Conservation (phyloP, 345 rosid species). For the Citropsis articulata region DNA sequence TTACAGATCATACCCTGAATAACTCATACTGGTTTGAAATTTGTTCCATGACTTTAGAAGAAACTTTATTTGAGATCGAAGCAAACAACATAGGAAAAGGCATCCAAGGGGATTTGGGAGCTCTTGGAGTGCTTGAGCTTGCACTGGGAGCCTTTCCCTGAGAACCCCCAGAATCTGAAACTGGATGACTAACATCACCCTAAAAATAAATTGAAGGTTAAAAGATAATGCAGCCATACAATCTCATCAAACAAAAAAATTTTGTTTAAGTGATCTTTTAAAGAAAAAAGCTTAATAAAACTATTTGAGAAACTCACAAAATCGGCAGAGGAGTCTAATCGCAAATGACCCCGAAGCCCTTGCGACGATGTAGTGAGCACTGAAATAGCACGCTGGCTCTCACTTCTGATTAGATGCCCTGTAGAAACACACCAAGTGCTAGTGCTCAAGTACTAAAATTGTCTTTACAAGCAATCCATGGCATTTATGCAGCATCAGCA, state of each 20-base stretch:
- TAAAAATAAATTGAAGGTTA: conserved; percentile 17
- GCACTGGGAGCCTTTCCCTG: conserved; percentile 54
- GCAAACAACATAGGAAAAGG: conserved; percentile 84
- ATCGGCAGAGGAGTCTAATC: conserved; percentile 25
- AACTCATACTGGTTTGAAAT: conserved; percentile 46
- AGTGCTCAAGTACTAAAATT: conserved; percentile 25
- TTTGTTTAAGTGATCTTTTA: too few relatives aligned
- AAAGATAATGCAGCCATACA: not conserved
- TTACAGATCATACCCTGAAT: conserved; percentile 55
- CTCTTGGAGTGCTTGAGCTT: conserved; percentile 53
- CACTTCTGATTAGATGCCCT: conserved; percentile 47
- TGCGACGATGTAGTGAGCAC: conserved; percentile 41
- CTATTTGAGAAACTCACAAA: conserved; percentile 26
- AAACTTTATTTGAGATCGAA: conserved; percentile 69
- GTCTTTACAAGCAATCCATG: not conserved
- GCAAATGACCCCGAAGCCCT: conserved; percentile 25
- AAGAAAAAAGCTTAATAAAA: not conserved
- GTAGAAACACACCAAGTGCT: conserved; percentile 31
- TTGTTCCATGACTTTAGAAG: conserved; percentile 53
- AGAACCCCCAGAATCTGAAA: conserved; percentile 40
- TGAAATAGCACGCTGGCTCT: conserved; percentile 52
- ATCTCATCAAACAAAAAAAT: not conserved
- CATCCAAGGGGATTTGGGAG: conserved; percentile 93
- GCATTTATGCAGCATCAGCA: conserved; percentile 25
- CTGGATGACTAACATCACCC: conserved; percentile 26